phyloP scores from a whole-genome alignment of 352 stramenopile genomes.

The Phytopythium cucurbitacearum region DNA sequence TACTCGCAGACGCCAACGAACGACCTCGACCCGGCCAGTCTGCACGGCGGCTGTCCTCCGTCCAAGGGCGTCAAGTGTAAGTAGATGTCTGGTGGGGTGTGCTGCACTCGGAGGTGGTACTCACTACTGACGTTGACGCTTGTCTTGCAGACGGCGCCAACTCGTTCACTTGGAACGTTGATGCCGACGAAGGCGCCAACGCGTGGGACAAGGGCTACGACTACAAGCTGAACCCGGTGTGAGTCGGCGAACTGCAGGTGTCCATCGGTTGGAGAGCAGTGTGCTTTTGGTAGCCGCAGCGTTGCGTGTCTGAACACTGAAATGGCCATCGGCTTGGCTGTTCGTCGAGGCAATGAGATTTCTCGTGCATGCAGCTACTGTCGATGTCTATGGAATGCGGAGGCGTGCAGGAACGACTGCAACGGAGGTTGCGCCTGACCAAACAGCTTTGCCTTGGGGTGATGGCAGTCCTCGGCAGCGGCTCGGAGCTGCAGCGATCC shows the following conservation, averaged over 20 bases:
- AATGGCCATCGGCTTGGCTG: no score
- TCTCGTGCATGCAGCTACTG: no score
- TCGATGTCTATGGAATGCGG: no score
- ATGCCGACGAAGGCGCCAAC: conserved; percentile 61
- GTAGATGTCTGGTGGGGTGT: conserved; percentile 4
- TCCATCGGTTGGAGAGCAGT: background rate
- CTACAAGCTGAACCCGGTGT: conserved; percentile 23
- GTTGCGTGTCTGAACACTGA: no score
- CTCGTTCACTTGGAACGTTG: conserved; percentile 67
- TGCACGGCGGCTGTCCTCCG: conserved; percentile 61
- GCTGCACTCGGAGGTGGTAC: no score
- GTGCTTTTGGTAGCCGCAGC: background rate
- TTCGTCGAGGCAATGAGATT: no score
- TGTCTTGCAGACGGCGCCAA: conserved; percentile 51
- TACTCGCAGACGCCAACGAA: conserved; percentile 69
- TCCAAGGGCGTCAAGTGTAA: conserved; percentile 57
- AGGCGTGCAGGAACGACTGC: no score
- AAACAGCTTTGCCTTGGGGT: no score
- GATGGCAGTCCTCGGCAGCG: no score
- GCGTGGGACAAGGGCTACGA: conserved; percentile 46
- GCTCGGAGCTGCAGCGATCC: no score
- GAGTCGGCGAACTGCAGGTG: background rate
- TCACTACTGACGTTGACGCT: conserved; percentile 6
- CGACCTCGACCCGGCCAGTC: conserved; percentile 44
- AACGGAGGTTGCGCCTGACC: no score